Base-by-base conservation (phyloP, 2,329 filamentous ascomycete genomes). In the Fulvia fulva region DNA sequence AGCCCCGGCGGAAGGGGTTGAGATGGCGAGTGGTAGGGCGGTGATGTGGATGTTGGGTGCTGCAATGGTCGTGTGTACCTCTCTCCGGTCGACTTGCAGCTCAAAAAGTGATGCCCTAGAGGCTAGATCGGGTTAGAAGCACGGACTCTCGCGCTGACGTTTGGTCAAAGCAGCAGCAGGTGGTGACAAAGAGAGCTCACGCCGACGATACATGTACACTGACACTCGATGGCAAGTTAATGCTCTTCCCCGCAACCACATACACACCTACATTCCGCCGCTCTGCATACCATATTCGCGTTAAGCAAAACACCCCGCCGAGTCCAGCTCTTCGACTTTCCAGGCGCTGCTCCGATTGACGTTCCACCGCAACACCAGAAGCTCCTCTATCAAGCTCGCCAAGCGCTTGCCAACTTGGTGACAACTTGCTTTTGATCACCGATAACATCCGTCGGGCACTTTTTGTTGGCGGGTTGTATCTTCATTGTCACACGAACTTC, bases 361-460 rank as follows among this genome's bases (percentile, higher is more conserved):
- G 37, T 41, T 16, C 19, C 3, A n/a, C 37, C 37, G 37, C 30
- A 14, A 14, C 30, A 34, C 30, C 30, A 11, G 30, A 34, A 9
- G 30, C 37, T 41, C 37, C n/a, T 41, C 37, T 23, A 51, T 51
- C 26, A 34, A 32, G 49, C 28, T 41, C 14, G 37, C 37, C 37
- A 41, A 41, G 37, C 37, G 1, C 37, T 41, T n/a, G 5, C 37
- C 37, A 41, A 3, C 34, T 11, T 51, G n/a, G 49, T 28, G 25
- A 28, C 44, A 7, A 44, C 5, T 57, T 57, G 55, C 55, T 57
- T 57, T 57, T 57, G 55, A 21, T 37, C n/a, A 16, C 25, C 21
- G 55, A 57, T 52, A 52, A 52, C 32, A 12, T 5, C 46, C 23
- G 1, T 26, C 30, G 34, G 34, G 45, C 44, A 5, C 46, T 49